Percentiles rank a stretch among this genome's conserved stretches.
Conservation (phyloP, 331 rosid genomes). For the Acacia concinna region DNA sequence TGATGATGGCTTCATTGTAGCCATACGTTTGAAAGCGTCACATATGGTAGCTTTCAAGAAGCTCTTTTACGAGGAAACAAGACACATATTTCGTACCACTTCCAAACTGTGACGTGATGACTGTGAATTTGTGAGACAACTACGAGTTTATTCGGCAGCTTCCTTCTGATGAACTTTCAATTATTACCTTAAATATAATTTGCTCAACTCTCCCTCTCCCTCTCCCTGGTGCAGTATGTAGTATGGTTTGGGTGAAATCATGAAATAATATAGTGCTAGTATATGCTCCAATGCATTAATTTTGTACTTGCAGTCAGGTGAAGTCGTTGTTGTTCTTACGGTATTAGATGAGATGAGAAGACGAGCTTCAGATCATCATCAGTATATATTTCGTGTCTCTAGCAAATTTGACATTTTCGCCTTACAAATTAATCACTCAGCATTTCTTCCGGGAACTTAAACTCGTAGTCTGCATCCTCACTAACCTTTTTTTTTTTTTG, state of each 20-base stretch:
- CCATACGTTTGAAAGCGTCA: background rate
- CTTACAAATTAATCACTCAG: too few species aligned
- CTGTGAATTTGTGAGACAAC: background rate
- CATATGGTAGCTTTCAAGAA: background rate
- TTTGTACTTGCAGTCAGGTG: too few species aligned
- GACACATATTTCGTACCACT: background rate
- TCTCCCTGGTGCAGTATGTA: background rate
- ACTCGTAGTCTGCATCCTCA: background rate
- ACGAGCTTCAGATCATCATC: background rate
- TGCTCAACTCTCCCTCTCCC: background rate
- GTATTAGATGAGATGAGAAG: background rate
- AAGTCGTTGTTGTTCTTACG: too few species aligned
- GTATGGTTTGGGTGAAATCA: background rate
- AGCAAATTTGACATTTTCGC: background rate
- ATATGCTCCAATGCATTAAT: too few species aligned
- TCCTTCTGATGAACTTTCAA: background rate
- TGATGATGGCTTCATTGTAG: constrained; percentile 8
- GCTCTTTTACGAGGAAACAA: constrained; percentile 6
- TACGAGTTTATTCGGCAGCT: background rate
- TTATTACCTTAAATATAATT: background rate
- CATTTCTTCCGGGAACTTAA: background rate
- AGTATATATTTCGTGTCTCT: background rate
- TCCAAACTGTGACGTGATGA: background rate
- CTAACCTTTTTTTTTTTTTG: too few species aligned
- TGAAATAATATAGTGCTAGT: too few species aligned